Evolutionary conservation across 805 yeast species (phyloP), one percentile per base, ranked within the genome.

Genomic region (Suhomyces sp.): DNA sequence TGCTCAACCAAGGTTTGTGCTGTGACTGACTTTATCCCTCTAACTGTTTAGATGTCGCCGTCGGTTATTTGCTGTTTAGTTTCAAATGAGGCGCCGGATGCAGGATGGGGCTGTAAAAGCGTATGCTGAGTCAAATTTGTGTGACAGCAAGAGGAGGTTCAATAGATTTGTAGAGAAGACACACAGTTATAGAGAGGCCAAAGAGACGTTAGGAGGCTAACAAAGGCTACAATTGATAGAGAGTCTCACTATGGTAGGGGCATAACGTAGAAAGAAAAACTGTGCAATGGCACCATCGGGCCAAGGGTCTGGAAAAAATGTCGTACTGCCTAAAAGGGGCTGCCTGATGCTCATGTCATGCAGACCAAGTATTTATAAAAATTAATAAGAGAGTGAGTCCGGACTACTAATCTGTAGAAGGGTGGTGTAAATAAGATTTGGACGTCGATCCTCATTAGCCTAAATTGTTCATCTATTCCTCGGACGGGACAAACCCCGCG

Each of bases 81-180:
- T 23, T 24, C 31, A 24, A 42, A 6, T 23, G 46, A 42, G 46
- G 31, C 42, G 17, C 29, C 29, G 29, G 27, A 24, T 42, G 46
- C 46, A 42, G 46, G 46, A 42, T 22, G 46, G 31, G 46, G 46
- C 46, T 42, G 46, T 42, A 42, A 23, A 12, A 13, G 46, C 24
- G 10, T 17, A 40, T 6, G 44, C 19, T n/a, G 44, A 40, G 22
- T 40, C 24, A 40, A 15, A 9, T 22, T 8, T 6, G 13, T 42
- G 17, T 13, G 23, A 22, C 12, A 22, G 31, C 27, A 42, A 31
- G 31, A 13, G 44, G 10, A 42, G 22, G 31, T 15, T 42, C 13
- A 24, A 22, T 12, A 6, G 46, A 13, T 4, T 19, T 17, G 24
- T 10, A 38, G 42, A 19, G 24, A 10, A 38, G 24, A 8, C 22